These are phyloP conservation scores for Stagonosporopsis tanaceti DNA, from an alignment of 2,329 filamentous ascomycete genomes.

Conservation along the genomic window DNA sequence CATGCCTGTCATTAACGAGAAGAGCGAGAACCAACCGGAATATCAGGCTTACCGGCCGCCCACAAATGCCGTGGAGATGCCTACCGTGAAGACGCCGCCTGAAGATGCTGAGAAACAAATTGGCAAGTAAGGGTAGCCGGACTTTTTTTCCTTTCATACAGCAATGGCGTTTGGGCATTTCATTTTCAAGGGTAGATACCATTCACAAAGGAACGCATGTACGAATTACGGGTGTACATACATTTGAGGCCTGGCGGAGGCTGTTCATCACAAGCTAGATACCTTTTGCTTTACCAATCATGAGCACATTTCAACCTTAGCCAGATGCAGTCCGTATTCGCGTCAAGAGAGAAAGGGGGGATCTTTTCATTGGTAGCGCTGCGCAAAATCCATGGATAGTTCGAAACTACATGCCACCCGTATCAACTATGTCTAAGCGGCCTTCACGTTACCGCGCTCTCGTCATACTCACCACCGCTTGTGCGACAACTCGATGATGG, in stretches of 20 bases:
- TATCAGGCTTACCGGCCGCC: slow-evolving; percentile 42
- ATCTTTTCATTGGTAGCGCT: no score
- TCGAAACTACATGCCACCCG: no score
- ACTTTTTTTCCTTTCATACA: background rate
- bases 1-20: slow-evolving; percentile 25
- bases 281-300: slow-evolving; percentile 1
- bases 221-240: slow-evolving; percentile 6
- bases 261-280: slow-evolving; percentile 9
- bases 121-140: background rate
- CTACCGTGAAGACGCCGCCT: slow-evolving; percentile 30
- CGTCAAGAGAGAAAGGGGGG: no score
- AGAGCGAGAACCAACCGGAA: slow-evolving; percentile 20
- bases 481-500: no score
- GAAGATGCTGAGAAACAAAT: slow-evolving; percentile 34
- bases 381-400: no score
- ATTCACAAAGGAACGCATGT: background rate
- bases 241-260: background rate
- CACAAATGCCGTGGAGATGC: slow-evolving; percentile 26
- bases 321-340: background rate
- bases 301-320: background rate
- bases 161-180: slow-evolving; percentile 9
- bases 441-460: no score
- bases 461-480: no score
- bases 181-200: slow-evolving; percentile 11
- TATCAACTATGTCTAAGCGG: no score